Evolutionary conservation across 306 rosid species (phyloP).

Genomic region (Cicer cuneatum): DNA sequence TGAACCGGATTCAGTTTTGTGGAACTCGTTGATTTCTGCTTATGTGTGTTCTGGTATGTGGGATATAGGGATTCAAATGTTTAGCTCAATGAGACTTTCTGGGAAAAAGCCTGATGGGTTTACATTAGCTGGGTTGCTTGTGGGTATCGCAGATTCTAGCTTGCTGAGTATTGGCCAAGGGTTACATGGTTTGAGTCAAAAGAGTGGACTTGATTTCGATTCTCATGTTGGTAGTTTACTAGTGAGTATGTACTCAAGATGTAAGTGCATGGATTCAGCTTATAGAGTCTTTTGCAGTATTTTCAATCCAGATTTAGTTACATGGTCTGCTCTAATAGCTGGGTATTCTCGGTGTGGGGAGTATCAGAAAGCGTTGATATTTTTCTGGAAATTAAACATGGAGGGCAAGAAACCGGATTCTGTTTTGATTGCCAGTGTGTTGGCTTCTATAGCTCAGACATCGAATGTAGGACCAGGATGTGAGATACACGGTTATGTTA

Average conservation of each 20-base stretch:
- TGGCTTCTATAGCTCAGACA: conserved; percentile 73
- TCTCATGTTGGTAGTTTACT: conserved; percentile 71
- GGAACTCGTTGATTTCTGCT: conserved; percentile 84
- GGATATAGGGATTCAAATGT: conserved; percentile 62
- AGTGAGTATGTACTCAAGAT: conserved; percentile 86
- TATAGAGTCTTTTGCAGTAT: conserved; percentile 63
- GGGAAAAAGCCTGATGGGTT: conserved; percentile 73
- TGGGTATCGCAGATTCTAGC: conserved; percentile 58
- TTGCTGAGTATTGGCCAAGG: conserved; percentile 64
- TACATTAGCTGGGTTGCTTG: conserved; percentile 77
- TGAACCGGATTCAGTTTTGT: conserved; percentile 74
- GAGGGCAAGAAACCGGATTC: conserved; percentile 65
- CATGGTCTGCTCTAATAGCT: conserved; percentile 82
- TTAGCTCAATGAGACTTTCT: conserved; percentile 59
- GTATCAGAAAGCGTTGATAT: conserved; percentile 52
- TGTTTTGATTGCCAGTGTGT: conserved; percentile 69
- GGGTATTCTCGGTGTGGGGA: conserved; percentile 80
- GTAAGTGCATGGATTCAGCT: conserved; percentile 67
- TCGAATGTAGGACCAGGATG: conserved; percentile 63
- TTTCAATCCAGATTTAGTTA: conserved; percentile 75
- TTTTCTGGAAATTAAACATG: conserved; percentile 67
- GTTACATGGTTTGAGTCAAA: conserved; percentile 68
- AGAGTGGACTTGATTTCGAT: conserved; percentile 63
- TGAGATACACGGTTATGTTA: conserved; percentile 74
- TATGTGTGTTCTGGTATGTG: conserved; percentile 65